phyloP scores from a whole-genome alignment of 257 asterid species.

The Marsdenia floribunda region DNA sequence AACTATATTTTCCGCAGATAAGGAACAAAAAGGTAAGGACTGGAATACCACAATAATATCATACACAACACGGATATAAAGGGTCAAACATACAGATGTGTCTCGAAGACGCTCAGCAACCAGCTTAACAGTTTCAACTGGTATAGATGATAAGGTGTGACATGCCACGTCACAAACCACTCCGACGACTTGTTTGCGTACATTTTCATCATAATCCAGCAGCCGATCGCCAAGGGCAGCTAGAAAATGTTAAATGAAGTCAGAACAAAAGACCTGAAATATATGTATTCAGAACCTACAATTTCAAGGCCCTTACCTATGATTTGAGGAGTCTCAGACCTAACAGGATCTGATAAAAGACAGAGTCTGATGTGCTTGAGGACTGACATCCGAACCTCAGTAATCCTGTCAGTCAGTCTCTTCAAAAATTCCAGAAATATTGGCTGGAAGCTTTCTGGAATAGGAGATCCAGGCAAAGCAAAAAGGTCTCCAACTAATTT shows the following conservation, averaged over 20 bases:
- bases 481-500: slow-evolving; percentile 80
- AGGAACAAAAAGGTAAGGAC: background rate
- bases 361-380: slow-evolving; percentile 70
- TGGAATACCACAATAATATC: background rate
- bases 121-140: slow-evolving; percentile 67
- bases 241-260: slow-evolving; percentile 34
- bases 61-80: background rate
- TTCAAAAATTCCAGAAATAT: slow-evolving; percentile 75
- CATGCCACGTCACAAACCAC: slow-evolving; percentile 85
- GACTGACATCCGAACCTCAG: slow-evolving; percentile 84
- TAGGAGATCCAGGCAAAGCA: slow-evolving; percentile 61
- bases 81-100: slow-evolving; percentile 70
- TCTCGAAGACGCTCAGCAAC: slow-evolving; percentile 94
- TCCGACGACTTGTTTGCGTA: slow-evolving; percentile 86
- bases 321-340: slow-evolving; percentile 76
- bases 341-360: slow-evolving; percentile 65
- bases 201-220: slow-evolving; percentile 85
- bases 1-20: background rate
- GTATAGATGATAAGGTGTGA: slow-evolving; percentile 53
- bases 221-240: slow-evolving; percentile 85
- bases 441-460: slow-evolving; percentile 72
- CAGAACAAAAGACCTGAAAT: slow-evolving; percentile 25
- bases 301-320: slow-evolving; percentile 52
- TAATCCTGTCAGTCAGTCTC: slow-evolving; percentile 80
- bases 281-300: slow-evolving; percentile 4